Evolutionary conservation across 2,329 filamentous ascomycete genomes (phyloP).

Genomic region (Colletotrichum sp.): DNA sequence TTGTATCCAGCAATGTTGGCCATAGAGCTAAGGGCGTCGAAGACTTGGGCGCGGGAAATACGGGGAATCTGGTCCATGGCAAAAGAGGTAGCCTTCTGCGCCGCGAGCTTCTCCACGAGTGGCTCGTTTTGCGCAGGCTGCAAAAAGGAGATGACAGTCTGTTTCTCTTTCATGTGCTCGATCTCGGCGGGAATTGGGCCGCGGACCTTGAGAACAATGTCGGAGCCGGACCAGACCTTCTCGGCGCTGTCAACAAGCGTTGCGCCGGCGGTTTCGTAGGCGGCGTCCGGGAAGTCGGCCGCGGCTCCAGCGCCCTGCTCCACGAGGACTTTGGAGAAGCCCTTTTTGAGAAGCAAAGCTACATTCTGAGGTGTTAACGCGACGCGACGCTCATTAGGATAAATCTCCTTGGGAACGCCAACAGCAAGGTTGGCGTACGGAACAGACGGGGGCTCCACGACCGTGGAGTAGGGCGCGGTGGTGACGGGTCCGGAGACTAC

Average conservation of each 20-base stretch:
- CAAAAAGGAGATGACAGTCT: slow-evolving; percentile 81
- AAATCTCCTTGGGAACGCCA: slow-evolving; percentile 81
- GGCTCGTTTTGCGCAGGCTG: slow-evolving; percentile 82
- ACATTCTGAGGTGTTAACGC: slow-evolving; percentile 87
- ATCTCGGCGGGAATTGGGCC: slow-evolving; percentile 74
- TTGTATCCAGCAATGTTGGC: slow-evolving; percentile 95
- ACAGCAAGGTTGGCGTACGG: slow-evolving; percentile 78
- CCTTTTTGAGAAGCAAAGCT: slow-evolving; percentile 81
- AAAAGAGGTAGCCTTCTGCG: slow-evolving; percentile 75
- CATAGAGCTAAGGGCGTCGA: slow-evolving; percentile 90
- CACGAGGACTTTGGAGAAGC: slow-evolving; percentile 76
- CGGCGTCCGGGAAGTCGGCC: slow-evolving; percentile 78
- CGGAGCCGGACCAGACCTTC: slow-evolving; percentile 73
- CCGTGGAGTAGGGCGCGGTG: slow-evolving; percentile 41
- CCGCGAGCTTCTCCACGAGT: slow-evolving; percentile 74
- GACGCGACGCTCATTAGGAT: slow-evolving; percentile 78
- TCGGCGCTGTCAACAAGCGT: slow-evolving; percentile 71
- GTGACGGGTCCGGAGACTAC: slow-evolving; percentile 28
- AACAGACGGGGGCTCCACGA: slow-evolving; percentile 45
- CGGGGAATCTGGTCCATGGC: slow-evolving; percentile 94
- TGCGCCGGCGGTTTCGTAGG: slow-evolving; percentile 79
- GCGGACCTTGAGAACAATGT: slow-evolving; percentile 86
- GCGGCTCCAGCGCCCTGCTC: slow-evolving; percentile 80
- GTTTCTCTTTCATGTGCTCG: slow-evolving; percentile 67
- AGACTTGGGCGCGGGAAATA: slow-evolving; percentile 86